Evolutionary conservation across 495 filamentous ascomycete genomes (phyloP), one percentile per base, ranked within the genome.

Genomic region (Melanomma pulvis-pyrius): DNA sequence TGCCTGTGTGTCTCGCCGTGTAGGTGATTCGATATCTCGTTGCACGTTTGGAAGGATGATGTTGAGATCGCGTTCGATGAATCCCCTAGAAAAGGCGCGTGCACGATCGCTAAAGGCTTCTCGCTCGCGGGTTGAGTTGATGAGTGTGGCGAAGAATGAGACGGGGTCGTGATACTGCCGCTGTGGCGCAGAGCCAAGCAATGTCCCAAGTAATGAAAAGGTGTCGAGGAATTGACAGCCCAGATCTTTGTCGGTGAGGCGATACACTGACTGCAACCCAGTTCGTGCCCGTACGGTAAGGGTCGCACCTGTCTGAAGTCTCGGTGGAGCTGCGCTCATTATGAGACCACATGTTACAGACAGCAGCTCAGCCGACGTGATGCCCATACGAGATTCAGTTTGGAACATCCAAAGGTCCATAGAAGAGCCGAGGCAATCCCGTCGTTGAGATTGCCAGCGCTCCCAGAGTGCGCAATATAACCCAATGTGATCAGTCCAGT

Each of bases 141-240:
- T 32, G 1, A 58, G 32, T 15, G 47, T 61, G 15, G 32, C 55
- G 30, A 67, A 54, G 44, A 54, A 55, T n/a, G 63, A 60, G 15
- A 61, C 47, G 21, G 17, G 24, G 21, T 63, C 60, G 19, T 63
- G 60, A 34, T 26, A 54, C 32, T 55, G 29, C 13, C 36, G 46
- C 50, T 55, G 60, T 15, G 60, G 60, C 13, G 60, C 49, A 30
- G 60, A 26, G 24, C 60, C 36, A n/a, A 63, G 49, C 36, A 54
- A 25, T 1, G 60, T 44, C 1, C 60, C 50, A 24, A 63, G 26
- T 24, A 63, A 48, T 1, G 48, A 54, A 34, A 41, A 63, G 12
- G 60, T 63, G 22, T 67, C 55, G 11, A 67, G 48, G 32, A 67
- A 67, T n/a, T 55, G 25, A 19, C 63, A 50, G n/a, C 63, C 56